Evolutionary conservation across 768 basidiomycete genomes (phyloP).

Genomic region (Postia placenta): DNA sequence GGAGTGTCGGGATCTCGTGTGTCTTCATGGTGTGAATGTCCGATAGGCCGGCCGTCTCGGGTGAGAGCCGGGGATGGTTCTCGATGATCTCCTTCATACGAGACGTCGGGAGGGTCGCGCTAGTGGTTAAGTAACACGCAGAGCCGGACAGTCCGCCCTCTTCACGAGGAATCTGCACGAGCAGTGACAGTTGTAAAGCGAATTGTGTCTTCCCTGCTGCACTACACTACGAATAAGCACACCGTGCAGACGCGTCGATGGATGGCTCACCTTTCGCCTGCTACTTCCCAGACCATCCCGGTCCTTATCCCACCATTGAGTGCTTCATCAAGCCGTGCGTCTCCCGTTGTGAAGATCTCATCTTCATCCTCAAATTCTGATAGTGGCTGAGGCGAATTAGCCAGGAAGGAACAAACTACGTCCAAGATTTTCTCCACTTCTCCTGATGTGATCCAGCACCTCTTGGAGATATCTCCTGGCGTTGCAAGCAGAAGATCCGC

Average conservation of each 20-base stretch:
- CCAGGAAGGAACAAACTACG: constrained; percentile 38
- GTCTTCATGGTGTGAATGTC: constrained; percentile 59
- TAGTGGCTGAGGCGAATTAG: constrained; percentile 35
- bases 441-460: constrained; percentile 43
- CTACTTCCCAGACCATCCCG: constrained; percentile 83
- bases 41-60: constrained; percentile 39
- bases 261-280: constrained; percentile 72
- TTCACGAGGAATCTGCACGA: constrained; percentile 61
- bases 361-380: constrained; percentile 31
- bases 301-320: constrained; percentile 78
- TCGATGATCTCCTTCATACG: constrained; percentile 64
- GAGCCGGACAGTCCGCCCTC: constrained; percentile 60
- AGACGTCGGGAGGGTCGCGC: constrained; percentile 57
- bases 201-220: constrained; percentile 94
- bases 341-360: constrained; percentile 68
- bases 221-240: constrained; percentile 34
- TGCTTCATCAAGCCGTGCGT: constrained; percentile 54
- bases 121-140: constrained; percentile 74
- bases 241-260: background rate
- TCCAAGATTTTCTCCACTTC: constrained; percentile 49
- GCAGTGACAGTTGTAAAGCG: constrained; percentile 75
- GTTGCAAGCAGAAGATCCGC: constrained; percentile 44
- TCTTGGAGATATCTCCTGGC: constrained; percentile 46
- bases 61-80: constrained; percentile 40
- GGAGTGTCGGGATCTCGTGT: constrained; percentile 47